Evolutionary conservation across 1,284 basidiomycete species (phyloP).

Genomic region (Cryptococcus sp.): DNA sequence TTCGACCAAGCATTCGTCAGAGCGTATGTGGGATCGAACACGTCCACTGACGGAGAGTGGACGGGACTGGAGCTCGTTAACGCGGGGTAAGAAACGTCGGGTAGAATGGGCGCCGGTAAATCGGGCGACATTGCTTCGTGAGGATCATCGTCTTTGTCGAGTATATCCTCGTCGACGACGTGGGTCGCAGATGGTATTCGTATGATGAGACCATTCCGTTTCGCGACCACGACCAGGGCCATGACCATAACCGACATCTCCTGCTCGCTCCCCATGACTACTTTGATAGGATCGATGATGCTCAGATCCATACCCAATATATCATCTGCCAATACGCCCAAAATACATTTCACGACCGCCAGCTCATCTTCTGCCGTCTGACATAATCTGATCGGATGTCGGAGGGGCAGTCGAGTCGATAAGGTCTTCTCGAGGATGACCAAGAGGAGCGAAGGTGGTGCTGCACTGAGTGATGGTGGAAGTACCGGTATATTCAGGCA

Average conservation of each 20-base stretch:
- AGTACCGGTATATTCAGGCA: slow-evolving; percentile 25
- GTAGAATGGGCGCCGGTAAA: slow-evolving; percentile 6
- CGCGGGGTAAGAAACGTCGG: slow-evolving; percentile 7
- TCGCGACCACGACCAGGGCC: slow-evolving; percentile 34
- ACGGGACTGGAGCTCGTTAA: background rate
- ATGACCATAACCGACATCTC: slow-evolving; percentile 33
- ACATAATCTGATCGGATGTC: slow-evolving; percentile 15
- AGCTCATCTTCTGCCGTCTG: slow-evolving; percentile 20
- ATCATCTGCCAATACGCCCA: slow-evolving; percentile 36
- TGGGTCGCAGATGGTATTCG: background rate
- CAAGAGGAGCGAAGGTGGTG: slow-evolving; percentile 34
- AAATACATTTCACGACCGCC: slow-evolving; percentile 28
- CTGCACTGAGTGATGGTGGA: slow-evolving; percentile 19
- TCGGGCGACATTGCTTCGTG: background rate
- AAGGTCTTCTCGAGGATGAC: slow-evolving; percentile 29
- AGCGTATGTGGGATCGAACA: background rate
- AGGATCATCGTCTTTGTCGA: background rate
- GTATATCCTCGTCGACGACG: background rate
- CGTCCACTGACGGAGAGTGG: background rate
- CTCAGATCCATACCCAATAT: slow-evolving; percentile 31
- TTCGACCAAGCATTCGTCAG: background rate
- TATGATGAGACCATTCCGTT: slow-evolving; percentile 24
- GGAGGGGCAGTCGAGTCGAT: slow-evolving; percentile 15
- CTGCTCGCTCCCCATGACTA: slow-evolving; percentile 24
- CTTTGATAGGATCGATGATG: slow-evolving; percentile 25